Evolutionary conservation across 305 asterid genomes (phyloP).

Genomic region (Withania somnifera): DNA sequence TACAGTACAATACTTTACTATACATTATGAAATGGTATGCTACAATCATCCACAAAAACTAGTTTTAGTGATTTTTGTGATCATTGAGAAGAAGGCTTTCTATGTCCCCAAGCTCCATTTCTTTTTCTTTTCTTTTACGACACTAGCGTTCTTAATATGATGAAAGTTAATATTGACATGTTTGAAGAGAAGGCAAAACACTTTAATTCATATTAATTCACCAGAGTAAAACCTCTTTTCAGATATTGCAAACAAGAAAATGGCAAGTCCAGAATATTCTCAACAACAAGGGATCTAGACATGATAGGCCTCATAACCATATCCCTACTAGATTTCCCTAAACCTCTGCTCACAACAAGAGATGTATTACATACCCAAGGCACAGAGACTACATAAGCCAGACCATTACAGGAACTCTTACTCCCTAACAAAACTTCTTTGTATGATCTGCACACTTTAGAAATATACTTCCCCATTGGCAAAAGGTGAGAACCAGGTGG

Average conservation of each 20-base stretch:
- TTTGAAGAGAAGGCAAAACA: background rate
- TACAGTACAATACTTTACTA: too few relatives aligned
- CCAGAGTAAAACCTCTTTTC: constrained; percentile 42
- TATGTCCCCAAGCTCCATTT: background rate
- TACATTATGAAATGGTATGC: too few relatives aligned
- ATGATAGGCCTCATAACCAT: constrained; percentile 30
- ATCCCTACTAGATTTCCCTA: constrained; percentile 17
- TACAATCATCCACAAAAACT: too few relatives aligned
- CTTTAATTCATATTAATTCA: constrained; percentile 11
- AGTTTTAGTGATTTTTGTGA: too few relatives aligned
- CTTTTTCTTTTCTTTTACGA: too few relatives aligned
- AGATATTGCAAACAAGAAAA: constrained; percentile 64
- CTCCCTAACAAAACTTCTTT: constrained; percentile 37
- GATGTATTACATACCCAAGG: constrained; percentile 82
- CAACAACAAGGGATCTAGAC: constrained; percentile 41
- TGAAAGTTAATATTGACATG: background rate
- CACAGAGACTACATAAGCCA: constrained; percentile 51
- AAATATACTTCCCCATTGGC: constrained; percentile 46
- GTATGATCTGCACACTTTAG: constrained; percentile 37
- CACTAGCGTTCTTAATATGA: too few relatives aligned
- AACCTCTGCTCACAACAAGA: constrained; percentile 59
- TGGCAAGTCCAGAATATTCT: constrained; percentile 40
- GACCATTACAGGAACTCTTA: constrained; percentile 18
- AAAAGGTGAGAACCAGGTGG: constrained; percentile 7
- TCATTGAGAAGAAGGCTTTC: too few relatives aligned